Evolutionary conservation across 306 rosid species (phyloP), one percentile per base, ranked within the genome.

Genomic region (Styphnolobium japonicum): DNA sequence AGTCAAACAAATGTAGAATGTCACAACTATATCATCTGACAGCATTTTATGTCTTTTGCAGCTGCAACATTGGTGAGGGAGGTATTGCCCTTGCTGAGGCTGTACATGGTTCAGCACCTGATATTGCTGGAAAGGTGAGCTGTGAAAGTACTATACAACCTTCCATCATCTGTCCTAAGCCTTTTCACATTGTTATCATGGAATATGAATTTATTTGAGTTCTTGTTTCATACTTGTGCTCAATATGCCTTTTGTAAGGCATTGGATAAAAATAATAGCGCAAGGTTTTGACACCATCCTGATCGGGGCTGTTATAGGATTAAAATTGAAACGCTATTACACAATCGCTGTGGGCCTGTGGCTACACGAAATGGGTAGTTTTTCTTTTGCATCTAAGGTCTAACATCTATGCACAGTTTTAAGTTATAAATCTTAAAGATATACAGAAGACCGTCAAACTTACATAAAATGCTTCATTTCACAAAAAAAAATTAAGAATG

Each of bases 21-120:
- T 34, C 34, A 25, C 11, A 19, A 56, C 8, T 70, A 51, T 18
- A 79, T 65, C 77, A 34, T 86, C 87, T 84, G 77, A 90, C 62
- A 29, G 2, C 10, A 16, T 60, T 72, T 66, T 36, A 56, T 70
- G 56, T 58, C 18, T 15, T 58, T 51, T 86, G 48, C 83, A 95
- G 99, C 90, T 87, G 92, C 86, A 96, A 96, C 85, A 96, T 96
- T 76, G 99, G 99, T 27, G 97, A 91, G 88, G 98, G 98, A 65
- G 99, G 99, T 46, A 93, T 96, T 65, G 98, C 99, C 63, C 99
- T 96, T 71, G 99, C 99, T 69, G 99, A 96, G 89, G 99, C 99
- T 80, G 99, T 96, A 53, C 99, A 96, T 81, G 99, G 99, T 88
- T 96, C 99, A 23, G 99, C 99, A 58, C 99, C 99, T 73, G 99